These are phyloP conservation scores for Boletellus dicymbophilus DNA, from an alignment of 1,284 basidiomycete species.

Conservation along the genomic window DNA sequence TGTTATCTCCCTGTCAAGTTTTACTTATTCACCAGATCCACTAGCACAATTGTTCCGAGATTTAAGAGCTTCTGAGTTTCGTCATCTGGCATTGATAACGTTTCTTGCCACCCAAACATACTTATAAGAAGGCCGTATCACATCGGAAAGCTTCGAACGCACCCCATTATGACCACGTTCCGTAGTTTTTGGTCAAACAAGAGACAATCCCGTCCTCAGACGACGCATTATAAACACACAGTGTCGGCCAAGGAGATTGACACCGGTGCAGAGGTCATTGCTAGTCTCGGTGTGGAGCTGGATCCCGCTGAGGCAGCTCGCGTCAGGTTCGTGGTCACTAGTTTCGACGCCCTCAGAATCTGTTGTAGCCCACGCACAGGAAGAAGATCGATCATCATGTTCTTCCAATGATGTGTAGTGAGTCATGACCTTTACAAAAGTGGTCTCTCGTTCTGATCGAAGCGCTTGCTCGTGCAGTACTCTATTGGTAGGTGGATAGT, in stretches of 20 bases:
- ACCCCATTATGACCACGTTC: slow-evolving; percentile 1
- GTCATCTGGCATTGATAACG: too few relatives aligned
- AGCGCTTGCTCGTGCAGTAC: slow-evolving; percentile 35
- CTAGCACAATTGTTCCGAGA: too few relatives aligned
- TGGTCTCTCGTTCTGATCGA: too few relatives aligned
- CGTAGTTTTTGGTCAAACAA: slow-evolving; percentile 12
- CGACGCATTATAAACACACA: slow-evolving; percentile 27
- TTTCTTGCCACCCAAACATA: too few relatives aligned
- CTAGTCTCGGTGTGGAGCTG: slow-evolving; percentile 44
- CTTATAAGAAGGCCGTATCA: too few relatives aligned
- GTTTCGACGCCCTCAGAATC: not conserved
- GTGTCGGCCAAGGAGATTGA: slow-evolving; percentile 45
- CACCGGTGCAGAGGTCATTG: slow-evolving; percentile 55
- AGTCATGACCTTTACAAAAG: slow-evolving; percentile 34
- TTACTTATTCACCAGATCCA: too few relatives aligned
- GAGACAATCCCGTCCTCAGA: slow-evolving; percentile 12
- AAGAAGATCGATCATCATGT: slow-evolving; percentile 67
- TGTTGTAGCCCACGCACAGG: slow-evolving; percentile 35
- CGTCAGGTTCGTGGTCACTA: slow-evolving; percentile 44
- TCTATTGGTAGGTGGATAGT: slow-evolving; percentile 50
- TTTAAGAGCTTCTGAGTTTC: too few relatives aligned
- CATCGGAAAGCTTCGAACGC: not conserved
- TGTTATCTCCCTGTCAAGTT: too few relatives aligned
- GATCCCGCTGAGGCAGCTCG: slow-evolving; percentile 53
- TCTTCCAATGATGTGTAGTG: slow-evolving; percentile 72